A percentile compares a stretch with the other conserved stretches of the same genome.
These are phyloP conservation scores for Dendryphion nanum DNA, from an alignment of 2,329 filamentous ascomycete species.

Conservation along the genomic window DNA sequence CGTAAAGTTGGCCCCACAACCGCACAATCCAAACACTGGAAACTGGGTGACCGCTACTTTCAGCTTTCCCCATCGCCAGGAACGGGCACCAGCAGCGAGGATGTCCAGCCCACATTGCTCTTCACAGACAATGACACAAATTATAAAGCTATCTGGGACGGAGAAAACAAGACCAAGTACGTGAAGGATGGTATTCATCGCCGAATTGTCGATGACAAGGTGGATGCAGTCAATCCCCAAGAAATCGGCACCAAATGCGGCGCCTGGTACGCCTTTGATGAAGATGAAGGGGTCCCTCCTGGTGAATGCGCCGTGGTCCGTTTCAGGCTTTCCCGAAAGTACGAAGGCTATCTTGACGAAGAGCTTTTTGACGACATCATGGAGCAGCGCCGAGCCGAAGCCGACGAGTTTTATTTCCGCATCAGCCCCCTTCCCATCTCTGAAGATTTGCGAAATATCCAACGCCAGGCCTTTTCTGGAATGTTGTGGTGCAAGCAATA, in stretches of 20 bases:
- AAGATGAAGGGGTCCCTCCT: slow-evolving; percentile 80
- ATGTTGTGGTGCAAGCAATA: slow-evolving; percentile 99
- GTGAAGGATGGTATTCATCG: slow-evolving; percentile 96
- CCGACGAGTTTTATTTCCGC: slow-evolving; percentile 92
- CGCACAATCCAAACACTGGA: slow-evolving; percentile 74
- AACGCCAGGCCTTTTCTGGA: slow-evolving; percentile 88
- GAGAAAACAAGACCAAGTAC: slow-evolving; percentile 72
- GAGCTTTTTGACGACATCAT: slow-evolving; percentile 89
- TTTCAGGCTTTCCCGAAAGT: slow-evolving; percentile 78
- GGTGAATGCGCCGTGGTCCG: slow-evolving; percentile 94
- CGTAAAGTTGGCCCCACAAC: slow-evolving; percentile 63
- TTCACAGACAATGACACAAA: slow-evolving; percentile 98
- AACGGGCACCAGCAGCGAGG: slow-evolving; percentile 72
- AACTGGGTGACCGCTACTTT: slow-evolving; percentile 78
- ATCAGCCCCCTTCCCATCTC: slow-evolving; percentile 92
- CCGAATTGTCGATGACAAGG: slow-evolving; percentile 78
- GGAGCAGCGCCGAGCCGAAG: slow-evolving; percentile 81
- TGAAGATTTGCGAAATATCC: slow-evolving; percentile 90
- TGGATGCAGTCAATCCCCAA: slow-evolving; percentile 76
- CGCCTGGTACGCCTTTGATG: slow-evolving; percentile 90
- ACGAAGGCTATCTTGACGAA: slow-evolving; percentile 81
- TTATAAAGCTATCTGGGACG: slow-evolving; percentile 70
- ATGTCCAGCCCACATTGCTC: slow-evolving; percentile 79
- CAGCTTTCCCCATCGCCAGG: slow-evolving; percentile 88
- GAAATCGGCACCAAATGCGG: slow-evolving; percentile 82